Conservation (phyloP, 139 green algal genomes). For the Coelastrella sp. region DNA sequence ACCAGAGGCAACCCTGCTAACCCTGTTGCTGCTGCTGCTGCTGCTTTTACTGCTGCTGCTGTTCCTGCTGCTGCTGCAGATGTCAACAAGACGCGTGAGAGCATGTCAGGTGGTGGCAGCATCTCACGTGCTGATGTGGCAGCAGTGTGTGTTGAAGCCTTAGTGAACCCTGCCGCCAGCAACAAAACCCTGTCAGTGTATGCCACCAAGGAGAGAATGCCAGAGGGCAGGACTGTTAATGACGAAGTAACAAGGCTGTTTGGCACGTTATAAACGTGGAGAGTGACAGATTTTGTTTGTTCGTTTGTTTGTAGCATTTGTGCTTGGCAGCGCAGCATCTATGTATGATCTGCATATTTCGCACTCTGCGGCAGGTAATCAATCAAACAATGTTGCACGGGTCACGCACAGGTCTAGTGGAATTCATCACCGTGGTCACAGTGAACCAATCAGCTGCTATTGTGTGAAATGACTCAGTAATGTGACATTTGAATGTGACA, state of each 20-base stretch:
- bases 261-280: neutral
- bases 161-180: constrained; percentile 51
- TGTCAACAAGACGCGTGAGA: constrained; percentile 30
- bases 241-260: neutral
- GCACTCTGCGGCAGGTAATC: no score
- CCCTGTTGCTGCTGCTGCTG: constrained; percentile 14
- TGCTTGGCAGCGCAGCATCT: neutral
- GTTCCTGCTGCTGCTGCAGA: constrained; percentile 41
- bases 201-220: neutral
- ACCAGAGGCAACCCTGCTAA: no score
- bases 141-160: constrained; percentile 66
- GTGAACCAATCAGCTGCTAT: no score
- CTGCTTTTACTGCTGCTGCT: neutral
- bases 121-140: constrained; percentile 75
- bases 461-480: no score
- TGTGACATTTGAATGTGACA: no score
- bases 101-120: neutral
- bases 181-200: constrained; percentile 47
- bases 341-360: no score
- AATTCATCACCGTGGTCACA: no score
- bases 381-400: no score
- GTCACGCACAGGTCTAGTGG: no score
- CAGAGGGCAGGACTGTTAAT: neutral
- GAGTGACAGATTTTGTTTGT: no score
- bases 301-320: no score